phyloP scores from a whole-genome alignment of 192 early-diverging fungal species.

The Thamnidium elegans region DNA sequence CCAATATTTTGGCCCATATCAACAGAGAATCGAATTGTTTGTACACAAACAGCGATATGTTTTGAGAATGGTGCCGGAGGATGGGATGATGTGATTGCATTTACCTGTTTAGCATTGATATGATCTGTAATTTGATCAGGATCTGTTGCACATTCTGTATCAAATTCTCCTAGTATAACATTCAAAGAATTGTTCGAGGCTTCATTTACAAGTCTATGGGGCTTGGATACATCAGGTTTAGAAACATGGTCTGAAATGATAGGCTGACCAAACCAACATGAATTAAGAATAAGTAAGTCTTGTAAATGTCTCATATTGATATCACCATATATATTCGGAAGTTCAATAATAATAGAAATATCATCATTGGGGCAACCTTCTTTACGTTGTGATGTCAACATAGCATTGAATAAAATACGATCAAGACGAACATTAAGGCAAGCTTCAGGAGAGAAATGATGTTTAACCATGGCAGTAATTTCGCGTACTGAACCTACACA shows the following conservation, averaged over 20 bases:
- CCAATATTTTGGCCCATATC: constrained; percentile 68
- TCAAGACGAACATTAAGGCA: constrained; percentile 61
- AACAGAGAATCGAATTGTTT: constrained; percentile 46
- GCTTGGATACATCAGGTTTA: background rate
- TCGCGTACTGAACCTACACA: constrained; percentile 57
- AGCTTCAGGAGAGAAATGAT: constrained; percentile 75
- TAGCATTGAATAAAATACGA: constrained; percentile 58
- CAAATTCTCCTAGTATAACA: no score
- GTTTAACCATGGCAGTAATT: constrained; percentile 60
- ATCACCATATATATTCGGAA: constrained; percentile 49
- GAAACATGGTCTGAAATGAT: constrained; percentile 25
- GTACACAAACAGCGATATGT: constrained; percentile 43
- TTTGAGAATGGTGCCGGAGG: constrained; percentile 44
- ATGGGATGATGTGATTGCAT: background rate
- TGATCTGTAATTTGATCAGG: background rate
- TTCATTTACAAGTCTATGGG: background rate
- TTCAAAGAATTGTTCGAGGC: no score
- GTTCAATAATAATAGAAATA: constrained; percentile 55
- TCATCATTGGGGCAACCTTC: constrained; percentile 45
- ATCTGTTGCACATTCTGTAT: background rate
- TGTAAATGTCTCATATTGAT: constrained; percentile 72
- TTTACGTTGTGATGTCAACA: constrained; percentile 50
- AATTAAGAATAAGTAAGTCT: constrained; percentile 66
- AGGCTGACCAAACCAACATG: constrained; percentile 62
- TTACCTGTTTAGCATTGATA: background rate